Base-by-base conservation (phyloP, 2,329 filamentous ascomycete species). In the Diaporthe vaccinii region DNA sequence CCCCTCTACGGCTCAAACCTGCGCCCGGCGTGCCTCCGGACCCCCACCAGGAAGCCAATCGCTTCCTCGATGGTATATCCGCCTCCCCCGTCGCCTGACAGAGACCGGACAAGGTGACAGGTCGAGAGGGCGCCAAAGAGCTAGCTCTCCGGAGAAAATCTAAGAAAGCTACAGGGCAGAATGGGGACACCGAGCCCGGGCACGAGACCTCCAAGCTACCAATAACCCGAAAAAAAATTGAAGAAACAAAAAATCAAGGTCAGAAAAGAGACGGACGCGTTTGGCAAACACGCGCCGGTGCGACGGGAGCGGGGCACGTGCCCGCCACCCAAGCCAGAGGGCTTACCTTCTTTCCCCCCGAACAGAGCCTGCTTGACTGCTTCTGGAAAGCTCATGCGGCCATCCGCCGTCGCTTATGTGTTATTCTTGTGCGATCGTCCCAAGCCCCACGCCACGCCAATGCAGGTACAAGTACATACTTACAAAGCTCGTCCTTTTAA, bases 1-100 rank as follows among this genome's bases (percentile, higher is more conserved):
- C 22, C 44, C 53, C 34, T 28, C 36, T 44, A 28, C 22, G 62
- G 74, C 74, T 75, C 74, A 76, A 69, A 31, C 69, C 74, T 76
- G 74, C 74, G 71, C 74, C 74, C 59, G 34, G 70, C 49, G n/a
- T n/a, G 8, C 65, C 36, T 39, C 22, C 49, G n/a, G n/a, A 69
- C 41, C 65, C 49, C 46, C 65, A 69, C 65, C 44, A n/a, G 65
- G 22, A 69, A 55, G 34, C 49, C 46, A 69, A 69, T 69, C 65
- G 65, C 49, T 55, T 41, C 34, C 65, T 69, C 28, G 36, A 41
- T 34, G 65, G 46, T 39, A 69, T 39, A 41, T n/a, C 65, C 65
- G 51, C 65, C 49, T 55, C 34, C 65, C 65, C 65, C 34, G 65
- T 53, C 49, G 65, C 65, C 65, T 69, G 65, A 55, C 34, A 65